Evolutionary conservation across 306 rosid species (phyloP), one percentile per base, ranked within the genome.

Genomic region (Rosa lucieae): DNA sequence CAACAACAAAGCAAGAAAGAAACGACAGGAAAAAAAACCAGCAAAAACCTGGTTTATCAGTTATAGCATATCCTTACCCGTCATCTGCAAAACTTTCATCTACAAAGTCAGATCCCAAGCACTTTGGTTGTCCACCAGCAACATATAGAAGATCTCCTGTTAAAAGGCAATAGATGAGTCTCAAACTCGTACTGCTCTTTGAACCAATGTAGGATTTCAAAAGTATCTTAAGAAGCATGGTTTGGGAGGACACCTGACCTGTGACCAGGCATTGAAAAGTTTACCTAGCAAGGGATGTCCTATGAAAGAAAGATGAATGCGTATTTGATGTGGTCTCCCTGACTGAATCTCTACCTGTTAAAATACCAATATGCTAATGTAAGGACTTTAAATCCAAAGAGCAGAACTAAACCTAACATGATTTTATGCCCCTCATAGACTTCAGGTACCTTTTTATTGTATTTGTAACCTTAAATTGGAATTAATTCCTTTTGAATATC

Each of bases 321-420:
- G 98, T 74, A 95, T 95, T 84, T 95, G 99, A 87, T 92, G 99
- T 17, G 99, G 98, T 42, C 99, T 87, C 76, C 99, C 97, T 8
- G 99, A 92, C 71, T 90, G 91, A 78, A 94, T 94, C 85, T 85
- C 92, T 52, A 94, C 97, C 99, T 91, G 91, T 86, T 70, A 82
- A 80, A 75, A 79, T 43, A 59, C 58, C 77, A 75, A 81, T 58
- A 72, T 9, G 26, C 73, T 43, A 66, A 18, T 55, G 44, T 73
- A 62, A 76, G 77, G 55, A 46, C 62, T 10, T 52, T 8, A 72
- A 65, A 72, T 35, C 8, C 70, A 12, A 26, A 75, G 14, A 75
- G 40, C 18, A 46, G 48, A 76, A 76, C 35, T 29, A 3, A 29
- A 63, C 9, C 5, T 1, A 29, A 61, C 1, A 8, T 2, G 51